Evolutionary conservation across 305 asterid genomes (phyloP), one percentile per base, ranked within the genome.

Genomic region (Rubia peregrina): DNA sequence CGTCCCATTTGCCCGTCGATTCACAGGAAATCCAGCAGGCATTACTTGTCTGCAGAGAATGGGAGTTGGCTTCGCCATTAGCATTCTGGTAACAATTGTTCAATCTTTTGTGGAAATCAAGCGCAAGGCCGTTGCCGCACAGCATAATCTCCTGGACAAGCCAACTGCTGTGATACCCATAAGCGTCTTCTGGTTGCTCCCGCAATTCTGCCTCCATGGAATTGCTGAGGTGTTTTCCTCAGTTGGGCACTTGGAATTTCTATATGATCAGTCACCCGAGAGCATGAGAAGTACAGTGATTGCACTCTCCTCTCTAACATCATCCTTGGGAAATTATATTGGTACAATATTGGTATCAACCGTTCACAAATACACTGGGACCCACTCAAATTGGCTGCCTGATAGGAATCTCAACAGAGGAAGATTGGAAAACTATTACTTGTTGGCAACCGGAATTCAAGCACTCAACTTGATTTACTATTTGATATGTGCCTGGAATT

Each of bases 211-310:
- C 42, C 75, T 89, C 46, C 91, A 87, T 14, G 96, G 97, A 38
- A 9, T 86, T 3, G 89, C 89, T 0, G 92, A 89, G 43, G 83
- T 85, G 22, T 91, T 91, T 76, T 79, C 80, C 76, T 26, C 86
- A 0, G 90, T 91, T 0, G 95, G 95, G 7, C 91, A 91, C 46
- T 38, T 89, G 65, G 92, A 91, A 41, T 91, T 89, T 38, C 81
- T 91, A 0, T 89, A 87, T 6, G 91, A 91, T 55, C 95, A 91
- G 55, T 81, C 95, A 1, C 93, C 97, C 0, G 95, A 89, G 62
- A 91, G 96, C 73, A 91, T 89, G 97, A 85, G 91, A 75, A 89
- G 91, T 67, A 89, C 91, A 0, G 93, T 89, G 0, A 83, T 81
- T 0, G 95, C 96, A 0, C 75, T 91, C 16, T 83, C 85, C 21